These are phyloP conservation scores for Postia placenta DNA, from an alignment of 768 basidiomycete genomes.

Conservation along the genomic window DNA sequence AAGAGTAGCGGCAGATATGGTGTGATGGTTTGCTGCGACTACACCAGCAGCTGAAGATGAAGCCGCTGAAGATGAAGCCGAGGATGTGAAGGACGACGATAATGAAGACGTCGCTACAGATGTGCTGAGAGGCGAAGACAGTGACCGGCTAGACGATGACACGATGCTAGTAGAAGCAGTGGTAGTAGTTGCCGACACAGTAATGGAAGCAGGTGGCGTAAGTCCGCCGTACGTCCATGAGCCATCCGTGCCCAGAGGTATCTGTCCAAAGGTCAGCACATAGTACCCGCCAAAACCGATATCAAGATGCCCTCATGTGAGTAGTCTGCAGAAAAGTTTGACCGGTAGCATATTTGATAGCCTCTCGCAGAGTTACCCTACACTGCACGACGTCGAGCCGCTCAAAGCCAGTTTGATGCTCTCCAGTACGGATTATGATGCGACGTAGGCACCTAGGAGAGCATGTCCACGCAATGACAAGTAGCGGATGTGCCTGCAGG, in stretches of 20 bases:
- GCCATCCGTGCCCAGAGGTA: conserved; percentile 58
- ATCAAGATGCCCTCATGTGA: no score
- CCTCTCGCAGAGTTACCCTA: no score
- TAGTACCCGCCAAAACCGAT: no score
- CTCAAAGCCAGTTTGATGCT: no score
- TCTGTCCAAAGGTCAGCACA: conserved; percentile 42
- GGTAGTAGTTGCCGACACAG: background rate
- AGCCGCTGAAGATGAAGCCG: conserved; percentile 10
- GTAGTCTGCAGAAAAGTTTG: no score
- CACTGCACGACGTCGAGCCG: no score
- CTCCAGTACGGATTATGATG: no score
- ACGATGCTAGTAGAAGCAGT: conserved; percentile 16
- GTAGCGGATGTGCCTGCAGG: no score
- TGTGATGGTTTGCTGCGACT: conserved; percentile 14
- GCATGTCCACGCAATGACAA: no score
- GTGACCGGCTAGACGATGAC: conserved; percentile 23
- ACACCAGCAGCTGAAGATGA: conserved; percentile 8
- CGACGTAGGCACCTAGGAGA: no score
- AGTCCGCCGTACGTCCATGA: conserved; percentile 72
- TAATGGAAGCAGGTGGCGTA: conserved; percentile 41
- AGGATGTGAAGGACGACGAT: background rate
- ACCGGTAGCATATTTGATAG: no score
- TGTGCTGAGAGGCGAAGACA: background rate
- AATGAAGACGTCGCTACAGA: background rate
- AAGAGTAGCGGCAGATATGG: conserved; percentile 29